A percentile compares a stretch with the other conserved stretches of the same genome.
phyloP scores from a whole-genome alignment of 148 eudicot species.

The Dysphania ambrosioides region DNA sequence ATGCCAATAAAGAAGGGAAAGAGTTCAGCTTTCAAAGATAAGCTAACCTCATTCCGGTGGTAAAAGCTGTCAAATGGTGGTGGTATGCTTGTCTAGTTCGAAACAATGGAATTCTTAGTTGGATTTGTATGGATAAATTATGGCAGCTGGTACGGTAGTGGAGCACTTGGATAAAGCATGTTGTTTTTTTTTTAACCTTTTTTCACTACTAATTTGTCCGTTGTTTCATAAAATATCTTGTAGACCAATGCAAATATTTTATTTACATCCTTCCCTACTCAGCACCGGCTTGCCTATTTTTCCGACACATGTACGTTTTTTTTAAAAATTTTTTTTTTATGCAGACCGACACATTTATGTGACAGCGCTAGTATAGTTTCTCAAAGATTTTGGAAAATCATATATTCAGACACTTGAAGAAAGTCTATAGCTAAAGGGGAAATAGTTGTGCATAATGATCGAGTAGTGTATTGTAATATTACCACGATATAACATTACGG shows the following conservation, averaged over 20 bases:
- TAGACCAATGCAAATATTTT: neutral
- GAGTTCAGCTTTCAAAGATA: constrained; percentile 20
- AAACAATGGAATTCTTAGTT: constrained; percentile 33
- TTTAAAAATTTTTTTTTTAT: too few relatives aligned
- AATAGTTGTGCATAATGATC: too few relatives aligned
- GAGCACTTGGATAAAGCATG: constrained; percentile 30
- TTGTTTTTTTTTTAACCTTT: constrained; percentile 13
- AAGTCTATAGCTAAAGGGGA: too few relatives aligned
- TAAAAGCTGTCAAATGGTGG: constrained; percentile 32
- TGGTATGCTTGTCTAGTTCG: constrained; percentile 32
- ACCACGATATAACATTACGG: too few relatives aligned
- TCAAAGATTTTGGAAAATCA: too few relatives aligned
- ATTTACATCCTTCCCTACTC: neutral
- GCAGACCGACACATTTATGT: too few relatives aligned
- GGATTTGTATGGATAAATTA: constrained; percentile 32
- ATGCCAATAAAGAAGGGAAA: constrained; percentile 13
- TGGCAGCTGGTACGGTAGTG: constrained; percentile 23
- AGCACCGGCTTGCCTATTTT: constrained; percentile 15
- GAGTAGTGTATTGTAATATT: too few relatives aligned
- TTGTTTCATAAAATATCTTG: neutral
- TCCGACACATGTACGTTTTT: neutral
- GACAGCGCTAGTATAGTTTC: too few relatives aligned
- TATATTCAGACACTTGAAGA: too few relatives aligned
- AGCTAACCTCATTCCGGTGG: constrained; percentile 9
- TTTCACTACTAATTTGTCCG: constrained; percentile 4